phyloP scores from a whole-genome alignment of 176 grass and related monocot genomes.

The Metroxylon sagu region DNA sequence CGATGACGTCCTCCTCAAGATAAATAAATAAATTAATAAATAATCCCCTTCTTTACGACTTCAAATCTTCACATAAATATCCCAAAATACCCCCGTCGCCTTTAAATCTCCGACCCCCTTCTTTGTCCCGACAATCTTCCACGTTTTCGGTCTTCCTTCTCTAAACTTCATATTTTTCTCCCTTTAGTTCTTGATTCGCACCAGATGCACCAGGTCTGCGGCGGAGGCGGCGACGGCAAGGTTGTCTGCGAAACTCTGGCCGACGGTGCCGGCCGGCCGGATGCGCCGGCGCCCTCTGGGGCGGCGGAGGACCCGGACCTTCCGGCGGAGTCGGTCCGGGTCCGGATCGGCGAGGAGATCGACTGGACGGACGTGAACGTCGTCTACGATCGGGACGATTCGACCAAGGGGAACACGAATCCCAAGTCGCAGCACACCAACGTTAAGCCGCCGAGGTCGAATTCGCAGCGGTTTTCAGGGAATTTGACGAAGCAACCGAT shows the following conservation, averaged over 20 bases:
- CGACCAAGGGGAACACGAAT: slow-evolving; percentile 84
- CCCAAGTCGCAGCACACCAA: slow-evolving; percentile 59
- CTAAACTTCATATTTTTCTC: background rate
- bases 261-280: background rate
- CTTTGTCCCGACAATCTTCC: too few species aligned
- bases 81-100: too few species aligned
- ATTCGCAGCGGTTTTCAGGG: slow-evolving; percentile 59
- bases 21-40: too few species aligned
- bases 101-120: too few species aligned
- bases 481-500: slow-evolving; percentile 40
- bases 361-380: slow-evolving; percentile 50
- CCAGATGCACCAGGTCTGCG: slow-evolving; percentile 7
- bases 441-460: slow-evolving; percentile 1
- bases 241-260: background rate
- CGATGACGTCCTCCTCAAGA: too few species aligned
- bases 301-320: background rate
- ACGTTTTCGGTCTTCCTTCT: background rate
- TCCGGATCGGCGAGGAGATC: slow-evolving; percentile 34
- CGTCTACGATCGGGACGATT: slow-evolving; percentile 83
- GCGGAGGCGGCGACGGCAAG: background rate
- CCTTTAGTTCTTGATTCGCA: background rate
- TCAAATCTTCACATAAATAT: too few species aligned
- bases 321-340: slow-evolving; percentile 32
- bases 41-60: too few species aligned
- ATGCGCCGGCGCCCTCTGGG: background rate